Percentiles rank a stretch among this genome's conserved stretches.
Conservation (phyloP, 306 rosid species). For the Ziziphus jujuba region DNA sequence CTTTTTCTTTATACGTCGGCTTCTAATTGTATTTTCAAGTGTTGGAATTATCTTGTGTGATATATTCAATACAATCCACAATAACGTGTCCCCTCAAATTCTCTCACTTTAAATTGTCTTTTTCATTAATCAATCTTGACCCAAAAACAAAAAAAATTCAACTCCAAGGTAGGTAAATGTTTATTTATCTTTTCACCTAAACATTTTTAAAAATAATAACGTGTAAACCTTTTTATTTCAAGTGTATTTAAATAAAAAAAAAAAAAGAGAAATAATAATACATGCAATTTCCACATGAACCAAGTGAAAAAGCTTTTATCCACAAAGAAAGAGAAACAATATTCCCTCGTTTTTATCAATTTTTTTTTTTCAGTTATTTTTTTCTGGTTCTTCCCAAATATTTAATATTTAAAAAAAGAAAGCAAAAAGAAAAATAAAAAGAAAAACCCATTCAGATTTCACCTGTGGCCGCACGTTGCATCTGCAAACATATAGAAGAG, state of each 20-base stretch:
- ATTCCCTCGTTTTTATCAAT: neutral
- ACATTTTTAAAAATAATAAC: neutral
- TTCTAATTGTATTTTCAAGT: no score
- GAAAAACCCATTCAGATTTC: neutral
- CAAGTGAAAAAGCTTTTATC: neutral
- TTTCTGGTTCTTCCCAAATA: conserved; percentile 6
- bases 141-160: no score
- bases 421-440: neutral
- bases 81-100: no score
- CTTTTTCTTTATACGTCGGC: no score
- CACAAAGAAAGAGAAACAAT: neutral
- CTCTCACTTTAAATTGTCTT: no score
- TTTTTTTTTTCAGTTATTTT: neutral
- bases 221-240: neutral
- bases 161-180: no score
- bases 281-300: neutral
- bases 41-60: no score
- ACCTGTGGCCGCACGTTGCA: no score
- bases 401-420: neutral
- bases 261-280: neutral
- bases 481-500: no score
- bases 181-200: no score
- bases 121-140: no score
- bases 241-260: neutral
- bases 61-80: no score